A percentile compares a stretch with the other conserved stretches of the same genome.
Conservation (phyloP, 176 grass and related monocot species). For the Dactylis glomerata region DNA sequence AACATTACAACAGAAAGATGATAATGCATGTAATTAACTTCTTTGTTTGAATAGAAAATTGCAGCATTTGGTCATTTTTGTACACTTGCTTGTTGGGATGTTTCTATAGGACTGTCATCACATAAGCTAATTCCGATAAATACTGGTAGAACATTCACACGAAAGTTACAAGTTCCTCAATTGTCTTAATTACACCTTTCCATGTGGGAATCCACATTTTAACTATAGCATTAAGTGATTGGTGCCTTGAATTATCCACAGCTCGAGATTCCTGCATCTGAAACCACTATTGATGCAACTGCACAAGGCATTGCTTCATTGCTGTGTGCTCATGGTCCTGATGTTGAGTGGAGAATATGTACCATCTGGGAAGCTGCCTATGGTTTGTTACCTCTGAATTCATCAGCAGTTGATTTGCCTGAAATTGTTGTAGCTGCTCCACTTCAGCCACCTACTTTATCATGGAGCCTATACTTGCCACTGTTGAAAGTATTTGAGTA, state of each 20-base stretch:
- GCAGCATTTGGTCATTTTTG: not conserved
- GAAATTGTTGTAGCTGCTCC: slow-evolving; percentile 96
- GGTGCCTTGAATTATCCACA: slow-evolving; percentile 36
- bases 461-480: slow-evolving; percentile 91
- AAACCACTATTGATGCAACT: slow-evolving; percentile 91
- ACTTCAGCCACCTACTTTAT: slow-evolving; percentile 91
- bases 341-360: slow-evolving; percentile 99
- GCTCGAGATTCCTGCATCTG: slow-evolving; percentile 84
- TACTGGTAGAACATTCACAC: not conserved
- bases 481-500: slow-evolving; percentile 95
- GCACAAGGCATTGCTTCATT: slow-evolving; percentile 98
- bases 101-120: not conserved
- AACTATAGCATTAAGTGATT: not conserved
- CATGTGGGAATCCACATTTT: not conserved
- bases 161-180: not conserved
- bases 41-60: not conserved
- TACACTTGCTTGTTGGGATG: not conserved
- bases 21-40: not conserved
- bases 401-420: slow-evolving; percentile 91
- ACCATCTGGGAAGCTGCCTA: slow-evolving; percentile 99
- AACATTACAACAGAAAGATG: slow-evolving; percentile 3
- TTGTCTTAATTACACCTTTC: not conserved
- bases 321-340: slow-evolving; percentile 93
- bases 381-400: slow-evolving; percentile 93
- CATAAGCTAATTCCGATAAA: slow-evolving; percentile 7